These are phyloP conservation scores for Trichocladium antarcticum DNA, from an alignment of 495 filamentous ascomycete species.

Conservation along the genomic window DNA sequence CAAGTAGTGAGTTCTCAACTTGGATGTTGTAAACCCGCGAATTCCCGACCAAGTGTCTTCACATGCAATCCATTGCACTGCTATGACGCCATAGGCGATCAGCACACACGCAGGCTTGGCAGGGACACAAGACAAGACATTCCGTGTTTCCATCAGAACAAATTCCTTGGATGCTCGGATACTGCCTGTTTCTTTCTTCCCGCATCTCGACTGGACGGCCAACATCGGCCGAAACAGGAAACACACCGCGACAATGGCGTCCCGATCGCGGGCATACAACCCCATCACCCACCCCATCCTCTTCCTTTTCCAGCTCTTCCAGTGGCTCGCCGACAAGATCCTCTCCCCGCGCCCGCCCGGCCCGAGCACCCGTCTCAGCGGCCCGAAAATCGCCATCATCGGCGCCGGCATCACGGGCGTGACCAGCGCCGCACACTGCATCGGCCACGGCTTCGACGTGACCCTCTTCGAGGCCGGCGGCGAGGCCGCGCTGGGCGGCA, in stretches of 20 bases:
- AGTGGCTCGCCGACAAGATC: constrained; percentile 53
- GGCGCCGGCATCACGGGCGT: constrained; percentile 76
- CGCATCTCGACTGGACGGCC: too few species aligned
- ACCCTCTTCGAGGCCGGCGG: constrained; percentile 62
- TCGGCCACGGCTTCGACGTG: constrained; percentile 79
- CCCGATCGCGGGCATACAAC: constrained; percentile 6
- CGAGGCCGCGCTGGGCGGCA: constrained; percentile 57
- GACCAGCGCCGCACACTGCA: constrained; percentile 70
- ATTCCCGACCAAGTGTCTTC: background rate
- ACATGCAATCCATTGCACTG: background rate
- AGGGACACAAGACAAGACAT: background rate
- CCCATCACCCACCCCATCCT: constrained; percentile 36
- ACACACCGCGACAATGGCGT: background rate
- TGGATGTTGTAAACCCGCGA: background rate
- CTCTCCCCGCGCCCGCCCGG: constrained; percentile 60
- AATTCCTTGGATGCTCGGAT: too few species aligned
- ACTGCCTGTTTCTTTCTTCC: too few species aligned
- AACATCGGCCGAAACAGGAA: background rate
- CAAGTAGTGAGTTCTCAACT: too few species aligned
- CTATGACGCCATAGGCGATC: background rate
- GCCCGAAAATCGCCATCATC: constrained; percentile 68
- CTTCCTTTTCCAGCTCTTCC: constrained; percentile 55
- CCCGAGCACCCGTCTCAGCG: constrained; percentile 39
- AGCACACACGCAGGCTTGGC: background rate
- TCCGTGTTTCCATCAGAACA: too few species aligned